These are phyloP conservation scores for Coemansia sp. DNA, from an alignment of 192 early-diverging fungal genomes.

Conservation along the genomic window DNA sequence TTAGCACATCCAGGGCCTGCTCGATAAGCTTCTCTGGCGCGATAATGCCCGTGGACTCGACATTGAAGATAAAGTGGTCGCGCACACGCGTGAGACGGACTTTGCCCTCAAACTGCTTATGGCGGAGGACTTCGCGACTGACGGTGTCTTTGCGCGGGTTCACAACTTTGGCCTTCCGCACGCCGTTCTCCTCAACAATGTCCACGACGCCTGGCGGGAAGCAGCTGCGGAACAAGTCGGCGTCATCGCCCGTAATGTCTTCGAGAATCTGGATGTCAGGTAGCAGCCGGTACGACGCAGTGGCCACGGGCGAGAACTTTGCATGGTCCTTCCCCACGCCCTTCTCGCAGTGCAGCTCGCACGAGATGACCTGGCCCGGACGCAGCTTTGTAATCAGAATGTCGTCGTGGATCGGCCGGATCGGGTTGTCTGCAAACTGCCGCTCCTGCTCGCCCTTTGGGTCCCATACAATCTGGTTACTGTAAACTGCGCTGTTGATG, in stretches of 20 bases:
- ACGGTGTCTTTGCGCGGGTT: conserved; percentile 96
- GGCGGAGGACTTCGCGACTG: conserved; percentile 88
- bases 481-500: conserved; percentile 73
- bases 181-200: conserved; percentile 65
- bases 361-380: conserved; percentile 82
- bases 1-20: conserved; percentile 75
- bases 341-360: conserved; percentile 87
- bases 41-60: conserved; percentile 86
- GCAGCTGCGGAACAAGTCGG: conserved; percentile 78
- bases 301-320: conserved; percentile 96
- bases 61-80: conserved; percentile 97
- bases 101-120: conserved; percentile 87
- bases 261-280: conserved; percentile 86
- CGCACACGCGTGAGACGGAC: conserved; percentile 87
- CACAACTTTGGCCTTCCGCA: conserved; percentile 74
- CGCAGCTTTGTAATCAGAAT: conserved; percentile 92
- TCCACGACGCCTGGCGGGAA: conserved; percentile 88
- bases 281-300: conserved; percentile 91
- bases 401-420: conserved; percentile 82
- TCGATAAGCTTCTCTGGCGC: conserved; percentile 74
- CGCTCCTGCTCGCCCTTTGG: conserved; percentile 89
- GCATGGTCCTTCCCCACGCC: conserved; percentile 95
- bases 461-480: conserved; percentile 74
- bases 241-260: conserved; percentile 81
- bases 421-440: conserved; percentile 64